These are phyloP conservation scores for Euphorbia peplus DNA, from an alignment of 345 rosid genomes.

Conservation along the genomic window DNA sequence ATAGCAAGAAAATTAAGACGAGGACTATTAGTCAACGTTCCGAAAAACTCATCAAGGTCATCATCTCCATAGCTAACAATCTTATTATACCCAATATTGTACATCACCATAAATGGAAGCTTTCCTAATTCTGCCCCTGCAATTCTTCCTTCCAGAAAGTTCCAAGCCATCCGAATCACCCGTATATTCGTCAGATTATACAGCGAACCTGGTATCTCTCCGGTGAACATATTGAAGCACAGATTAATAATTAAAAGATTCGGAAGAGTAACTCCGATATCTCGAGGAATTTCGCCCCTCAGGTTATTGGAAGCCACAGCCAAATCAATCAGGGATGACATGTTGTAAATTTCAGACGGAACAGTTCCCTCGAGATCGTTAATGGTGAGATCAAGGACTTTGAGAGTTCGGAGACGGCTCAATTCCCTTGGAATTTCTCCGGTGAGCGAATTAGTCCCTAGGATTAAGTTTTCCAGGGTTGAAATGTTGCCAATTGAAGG, in stretches of 20 bases:
- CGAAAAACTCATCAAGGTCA: constrained; percentile 34
- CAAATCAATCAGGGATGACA: constrained; percentile 38
- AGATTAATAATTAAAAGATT: constrained; percentile 38
- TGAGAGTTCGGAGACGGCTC: constrained; percentile 30
- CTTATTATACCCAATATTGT: constrained; percentile 35
- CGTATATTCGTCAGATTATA: constrained; percentile 41
- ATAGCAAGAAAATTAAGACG: constrained; percentile 37
- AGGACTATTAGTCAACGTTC: constrained; percentile 38
- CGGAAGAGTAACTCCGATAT: constrained; percentile 32
- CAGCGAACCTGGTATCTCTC: constrained; percentile 41
- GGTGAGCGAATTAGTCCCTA: constrained; percentile 41
- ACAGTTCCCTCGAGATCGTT: constrained; percentile 35
- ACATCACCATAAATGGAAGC: constrained; percentile 38
- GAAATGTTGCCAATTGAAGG: constrained; percentile 42
- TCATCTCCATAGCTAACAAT: constrained; percentile 26
- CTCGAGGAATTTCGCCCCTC: constrained; percentile 25
- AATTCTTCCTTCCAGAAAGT: constrained; percentile 38
- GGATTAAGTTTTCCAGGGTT: constrained; percentile 29
- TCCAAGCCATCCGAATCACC: constrained; percentile 31
- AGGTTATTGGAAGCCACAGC: constrained; percentile 43
- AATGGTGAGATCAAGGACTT: constrained; percentile 40
- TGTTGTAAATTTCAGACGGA: constrained; percentile 42
- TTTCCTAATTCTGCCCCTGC: constrained; percentile 37
- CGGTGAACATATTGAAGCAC: constrained; percentile 43
- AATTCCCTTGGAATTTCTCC: constrained; percentile 39